These are phyloP conservation scores for Crithidia sp. DNA, from an alignment of 208 protist species.

Conservation along the genomic window DNA sequence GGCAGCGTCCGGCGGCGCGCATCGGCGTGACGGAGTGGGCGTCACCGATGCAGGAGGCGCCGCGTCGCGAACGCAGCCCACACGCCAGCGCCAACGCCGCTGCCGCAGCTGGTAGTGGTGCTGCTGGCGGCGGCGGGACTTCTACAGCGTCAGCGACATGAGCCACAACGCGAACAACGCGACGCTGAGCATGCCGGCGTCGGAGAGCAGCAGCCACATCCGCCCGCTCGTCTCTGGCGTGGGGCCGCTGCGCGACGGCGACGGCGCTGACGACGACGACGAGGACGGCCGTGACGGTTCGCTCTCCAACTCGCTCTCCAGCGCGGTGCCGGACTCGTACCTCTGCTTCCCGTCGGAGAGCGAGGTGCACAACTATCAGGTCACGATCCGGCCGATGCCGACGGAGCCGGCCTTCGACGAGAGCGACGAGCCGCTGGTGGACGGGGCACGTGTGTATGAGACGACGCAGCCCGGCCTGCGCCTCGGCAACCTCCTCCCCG, in stretches of 20 bases:
- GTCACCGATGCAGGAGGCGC: background rate
- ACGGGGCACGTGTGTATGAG: constrained; percentile 89
- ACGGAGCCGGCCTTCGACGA: constrained; percentile 78
- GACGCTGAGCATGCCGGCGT: constrained; percentile 6
- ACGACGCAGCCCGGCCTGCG: constrained; percentile 87
- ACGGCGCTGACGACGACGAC: background rate
- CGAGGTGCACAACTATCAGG: constrained; percentile 91
- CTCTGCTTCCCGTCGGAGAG: constrained; percentile 72
- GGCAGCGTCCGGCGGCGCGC: constrained; percentile 57
- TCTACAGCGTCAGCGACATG: constrained; percentile 7
- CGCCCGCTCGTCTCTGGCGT: constrained; percentile 13
- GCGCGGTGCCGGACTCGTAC: constrained; percentile 29
- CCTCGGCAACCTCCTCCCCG: constrained; percentile 81
- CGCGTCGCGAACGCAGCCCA: constrained; percentile 1
- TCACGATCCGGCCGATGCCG: constrained; percentile 75
- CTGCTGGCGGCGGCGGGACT: background rate
- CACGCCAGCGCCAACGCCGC: background rate
- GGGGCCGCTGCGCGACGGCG: constrained; percentile 2
- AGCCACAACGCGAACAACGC: constrained; percentile 15
- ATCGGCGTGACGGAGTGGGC: constrained; percentile 15
- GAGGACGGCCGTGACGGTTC: constrained; percentile 27
- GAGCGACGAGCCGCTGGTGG: constrained; percentile 78
- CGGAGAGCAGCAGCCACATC: constrained; percentile 11
- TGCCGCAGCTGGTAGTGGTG: background rate
- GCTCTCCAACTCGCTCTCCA: constrained; percentile 5